Conservation (phyloP, 2,329 filamentous ascomycete genomes). For the Rugonectria rugulosa region DNA sequence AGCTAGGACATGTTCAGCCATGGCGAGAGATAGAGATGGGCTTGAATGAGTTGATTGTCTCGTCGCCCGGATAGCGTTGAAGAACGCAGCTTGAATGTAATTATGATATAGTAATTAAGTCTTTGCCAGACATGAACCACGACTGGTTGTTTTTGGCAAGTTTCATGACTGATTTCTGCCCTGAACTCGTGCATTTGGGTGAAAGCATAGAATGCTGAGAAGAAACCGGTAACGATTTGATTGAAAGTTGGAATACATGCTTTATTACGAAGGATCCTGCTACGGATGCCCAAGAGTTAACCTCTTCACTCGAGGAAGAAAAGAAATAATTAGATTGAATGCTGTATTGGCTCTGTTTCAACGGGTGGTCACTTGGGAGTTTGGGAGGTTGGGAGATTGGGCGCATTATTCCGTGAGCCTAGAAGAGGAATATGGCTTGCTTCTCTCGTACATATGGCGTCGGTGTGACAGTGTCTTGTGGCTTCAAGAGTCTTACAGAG, state of each 20-base stretch:
- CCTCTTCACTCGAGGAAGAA: no score
- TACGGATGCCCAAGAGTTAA: no score
- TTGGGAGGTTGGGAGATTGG: no score
- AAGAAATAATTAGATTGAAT: no score
- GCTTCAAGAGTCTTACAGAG: no score
- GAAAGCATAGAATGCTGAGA: neutral
- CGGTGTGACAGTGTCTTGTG: neutral
- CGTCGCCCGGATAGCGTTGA: constrained; percentile 21
- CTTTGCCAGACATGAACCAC: constrained; percentile 18
- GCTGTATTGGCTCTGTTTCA: no score
- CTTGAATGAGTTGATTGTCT: neutral
- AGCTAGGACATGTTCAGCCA: constrained; percentile 3
- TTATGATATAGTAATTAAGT: constrained; percentile 34
- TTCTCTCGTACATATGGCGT: neutral
- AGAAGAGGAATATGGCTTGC: no score
- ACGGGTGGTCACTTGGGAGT: no score
- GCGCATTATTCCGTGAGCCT: no score
- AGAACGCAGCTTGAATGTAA: constrained; percentile 27
- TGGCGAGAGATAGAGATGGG: constrained; percentile 4
- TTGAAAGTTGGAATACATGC: neutral
- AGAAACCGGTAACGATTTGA: no score
- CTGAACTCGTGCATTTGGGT: no score
- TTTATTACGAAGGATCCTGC: neutral
- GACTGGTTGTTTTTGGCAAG: neutral
- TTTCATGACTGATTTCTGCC: neutral